Conservation (phyloP, 371 early-diverging fungal genomes). For the Apophysomyces trapeziformis region DNA sequence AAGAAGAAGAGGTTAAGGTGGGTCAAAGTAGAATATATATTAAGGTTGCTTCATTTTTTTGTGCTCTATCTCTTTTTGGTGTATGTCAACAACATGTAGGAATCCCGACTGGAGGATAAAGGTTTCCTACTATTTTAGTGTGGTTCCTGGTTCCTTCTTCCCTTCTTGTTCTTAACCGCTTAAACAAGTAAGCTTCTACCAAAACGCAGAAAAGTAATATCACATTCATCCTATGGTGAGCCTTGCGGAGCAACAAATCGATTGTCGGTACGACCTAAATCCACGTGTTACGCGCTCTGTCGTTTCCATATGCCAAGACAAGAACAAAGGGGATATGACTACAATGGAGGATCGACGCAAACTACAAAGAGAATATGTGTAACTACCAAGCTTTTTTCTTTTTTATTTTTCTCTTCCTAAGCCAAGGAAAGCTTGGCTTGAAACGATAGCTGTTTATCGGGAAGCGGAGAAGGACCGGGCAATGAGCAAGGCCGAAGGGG, state of each 20-base stretch:
- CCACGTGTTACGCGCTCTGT: slow-evolving; percentile 11
- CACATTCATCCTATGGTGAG: not conserved
- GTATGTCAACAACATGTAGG: not conserved
- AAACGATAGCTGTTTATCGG: too few species aligned
- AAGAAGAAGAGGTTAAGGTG: slow-evolving; percentile 11
- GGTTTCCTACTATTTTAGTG: too few species aligned
- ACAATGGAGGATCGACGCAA: not conserved
- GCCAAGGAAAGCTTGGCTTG: not conserved
- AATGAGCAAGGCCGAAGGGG: too few species aligned
- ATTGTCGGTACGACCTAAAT: slow-evolving; percentile 3
- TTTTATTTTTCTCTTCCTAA: too few species aligned
- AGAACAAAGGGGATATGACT: not conserved
- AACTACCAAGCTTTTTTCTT: not conserved
- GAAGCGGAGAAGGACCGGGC: too few species aligned
- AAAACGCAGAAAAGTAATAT: not conserved
- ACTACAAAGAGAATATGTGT: not conserved
- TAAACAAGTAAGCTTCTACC: not conserved
- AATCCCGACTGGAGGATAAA: too few species aligned
- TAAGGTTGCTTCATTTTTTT: not conserved
- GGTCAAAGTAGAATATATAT: not conserved
- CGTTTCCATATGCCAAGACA: slow-evolving; percentile 6
- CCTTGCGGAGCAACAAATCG: slow-evolving; percentile 2
- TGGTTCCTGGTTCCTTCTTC: not conserved
- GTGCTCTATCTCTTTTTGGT: not conserved
- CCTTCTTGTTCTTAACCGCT: not conserved